A percentile compares a stretch with the other conserved stretches of the same genome.
Evolutionary conservation across 208 protist genomes (phyloP).

Genomic region (Leishmania guyanensis): DNA sequence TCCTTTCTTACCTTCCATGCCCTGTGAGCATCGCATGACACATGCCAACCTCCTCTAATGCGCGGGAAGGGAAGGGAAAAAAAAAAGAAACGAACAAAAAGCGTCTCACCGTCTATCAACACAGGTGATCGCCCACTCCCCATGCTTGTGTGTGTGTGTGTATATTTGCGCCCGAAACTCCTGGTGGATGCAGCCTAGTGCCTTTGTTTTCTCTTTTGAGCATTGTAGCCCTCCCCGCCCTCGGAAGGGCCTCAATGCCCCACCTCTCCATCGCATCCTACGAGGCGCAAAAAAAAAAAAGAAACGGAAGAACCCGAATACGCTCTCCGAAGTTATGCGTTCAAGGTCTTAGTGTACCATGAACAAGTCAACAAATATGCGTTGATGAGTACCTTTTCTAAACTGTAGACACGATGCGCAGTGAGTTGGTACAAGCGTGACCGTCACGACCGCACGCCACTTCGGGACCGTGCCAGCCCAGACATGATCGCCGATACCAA

Average conservation of each 20-base stretch:
- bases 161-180: background rate
- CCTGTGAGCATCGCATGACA: background rate
- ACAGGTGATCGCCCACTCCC: background rate
- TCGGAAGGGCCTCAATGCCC: background rate
- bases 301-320: background rate
- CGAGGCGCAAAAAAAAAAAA: background rate
- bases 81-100: conserved; percentile 10
- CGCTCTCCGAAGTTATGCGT: background rate
- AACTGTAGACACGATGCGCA: background rate
- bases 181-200: background rate
- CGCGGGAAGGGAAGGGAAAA: conserved; percentile 1
- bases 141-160: background rate
- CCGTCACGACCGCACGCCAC: background rate
- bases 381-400: background rate
- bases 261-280: background rate
- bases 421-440: background rate
- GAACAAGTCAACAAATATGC: background rate
- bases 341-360: background rate
- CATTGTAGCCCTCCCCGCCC: background rate
- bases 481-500: background rate
- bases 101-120: background rate
- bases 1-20: background rate
- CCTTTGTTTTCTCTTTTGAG: background rate
- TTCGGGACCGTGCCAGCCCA: background rate
- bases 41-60: background rate